Evolutionary conservation across 148 eudicot species (phyloP).

Genomic region (Rhododendron ferrugineum): DNA sequence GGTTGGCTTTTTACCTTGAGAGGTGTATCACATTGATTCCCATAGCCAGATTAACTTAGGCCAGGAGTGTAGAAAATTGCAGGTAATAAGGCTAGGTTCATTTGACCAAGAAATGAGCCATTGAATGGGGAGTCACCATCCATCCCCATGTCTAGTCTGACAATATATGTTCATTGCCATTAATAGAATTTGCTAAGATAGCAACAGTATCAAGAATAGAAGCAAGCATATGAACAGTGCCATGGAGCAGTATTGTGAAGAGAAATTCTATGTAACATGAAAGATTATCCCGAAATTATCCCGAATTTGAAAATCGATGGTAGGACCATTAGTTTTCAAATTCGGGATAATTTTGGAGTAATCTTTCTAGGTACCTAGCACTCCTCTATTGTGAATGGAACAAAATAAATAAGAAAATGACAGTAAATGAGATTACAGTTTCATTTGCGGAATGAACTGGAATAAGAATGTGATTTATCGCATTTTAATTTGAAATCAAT

Average conservation of each 20-base stretch:
- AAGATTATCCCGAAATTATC: too few relatives aligned
- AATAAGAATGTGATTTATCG: not conserved
- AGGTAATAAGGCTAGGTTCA: not conserved
- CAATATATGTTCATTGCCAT: not conserved
- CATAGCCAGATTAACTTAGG: not conserved
- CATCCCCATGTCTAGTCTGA: not conserved
- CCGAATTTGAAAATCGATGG: too few relatives aligned
- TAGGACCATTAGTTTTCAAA: too few relatives aligned
- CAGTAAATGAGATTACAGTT: not conserved
- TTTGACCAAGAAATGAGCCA: not conserved
- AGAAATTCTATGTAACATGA: too few relatives aligned
- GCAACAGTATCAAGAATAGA: not conserved
- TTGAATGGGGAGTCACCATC: not conserved
- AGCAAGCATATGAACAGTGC: not conserved
- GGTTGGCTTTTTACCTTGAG: not conserved
- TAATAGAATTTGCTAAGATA: not conserved
- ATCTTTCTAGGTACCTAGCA: too few relatives aligned
- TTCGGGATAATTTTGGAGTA: too few relatives aligned
- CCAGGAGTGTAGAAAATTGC: not conserved
- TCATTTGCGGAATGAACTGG: not conserved
- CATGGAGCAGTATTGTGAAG: not conserved
- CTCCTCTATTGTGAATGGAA: not conserved
- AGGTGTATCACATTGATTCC: not conserved
- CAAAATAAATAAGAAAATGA: not conserved
- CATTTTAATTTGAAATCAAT: not conserved